Evolutionary conservation across 805 yeast genomes (phyloP).

Genomic region (Zygotorulaspora danielsina): DNA sequence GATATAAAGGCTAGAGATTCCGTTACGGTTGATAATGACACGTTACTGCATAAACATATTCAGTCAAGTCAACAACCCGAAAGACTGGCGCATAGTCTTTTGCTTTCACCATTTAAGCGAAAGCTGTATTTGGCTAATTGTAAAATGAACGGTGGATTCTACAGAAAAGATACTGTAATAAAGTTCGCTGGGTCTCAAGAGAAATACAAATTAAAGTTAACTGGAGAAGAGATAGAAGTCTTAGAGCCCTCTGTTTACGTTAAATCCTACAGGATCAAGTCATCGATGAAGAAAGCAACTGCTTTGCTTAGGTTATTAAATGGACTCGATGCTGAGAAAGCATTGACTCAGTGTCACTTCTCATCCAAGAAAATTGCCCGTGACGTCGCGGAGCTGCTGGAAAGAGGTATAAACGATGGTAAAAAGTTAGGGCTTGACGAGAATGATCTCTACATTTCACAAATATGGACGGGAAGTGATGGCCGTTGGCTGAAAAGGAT

Average conservation of each 20-base stretch:
- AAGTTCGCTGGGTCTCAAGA: conserved; percentile 40
- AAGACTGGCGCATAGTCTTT: conserved; percentile 49
- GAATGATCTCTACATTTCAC: conserved; percentile 63
- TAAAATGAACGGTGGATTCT: conserved; percentile 58
- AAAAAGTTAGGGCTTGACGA: conserved; percentile 53
- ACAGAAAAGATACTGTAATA: conserved; percentile 56
- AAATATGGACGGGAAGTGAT: conserved; percentile 91
- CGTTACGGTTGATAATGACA: conserved; percentile 37
- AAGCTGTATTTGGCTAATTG: conserved; percentile 61
- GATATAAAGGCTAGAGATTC: conserved; percentile 22
- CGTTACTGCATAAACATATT: conserved; percentile 44
- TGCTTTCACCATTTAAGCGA: conserved; percentile 67
- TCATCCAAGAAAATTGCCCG: conserved; percentile 71
- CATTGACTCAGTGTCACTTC: conserved; percentile 91
- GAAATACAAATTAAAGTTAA: conserved; percentile 52
- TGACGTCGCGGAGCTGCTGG: conserved; percentile 72
- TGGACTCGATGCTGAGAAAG: conserved; percentile 64
- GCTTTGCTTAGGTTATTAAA: conserved; percentile 71
- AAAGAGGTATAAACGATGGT: conserved; percentile 69
- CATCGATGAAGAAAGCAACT: conserved; percentile 86
- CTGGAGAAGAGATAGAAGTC: conserved; percentile 62
- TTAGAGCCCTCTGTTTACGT: conserved; percentile 86
- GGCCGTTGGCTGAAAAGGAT: conserved; percentile 66
- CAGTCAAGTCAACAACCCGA: conserved; percentile 43
- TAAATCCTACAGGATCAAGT: conserved; percentile 74